Base-by-base conservation (phyloP, 2,329 filamentous ascomycete genomes). In the Fusarium subtropicale region DNA sequence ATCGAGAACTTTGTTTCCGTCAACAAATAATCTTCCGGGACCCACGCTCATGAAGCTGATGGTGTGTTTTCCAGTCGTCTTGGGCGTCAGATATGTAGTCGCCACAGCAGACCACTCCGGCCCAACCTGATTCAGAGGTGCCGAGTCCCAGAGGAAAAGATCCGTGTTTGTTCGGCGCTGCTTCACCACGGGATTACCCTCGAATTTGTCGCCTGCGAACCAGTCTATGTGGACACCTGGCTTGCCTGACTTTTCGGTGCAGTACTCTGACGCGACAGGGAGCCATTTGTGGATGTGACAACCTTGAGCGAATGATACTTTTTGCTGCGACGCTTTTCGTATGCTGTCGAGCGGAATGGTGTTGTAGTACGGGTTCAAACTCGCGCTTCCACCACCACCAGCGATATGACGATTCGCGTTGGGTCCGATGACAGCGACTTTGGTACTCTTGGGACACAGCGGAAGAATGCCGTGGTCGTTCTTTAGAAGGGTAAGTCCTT, bases 111-210 rank as follows among this genome's bases (percentile, higher is more conserved):
- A 91, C 84, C 88, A 91, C 56, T 88, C 84, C 0, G 87, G 87
- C 0, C 88, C 86, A 16, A 90, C 83, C 63, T 89, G 81, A 24
- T 83, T 81, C 18, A 86, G 76, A 8, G 89, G 90, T 1, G 88
- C 89, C 5, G 89, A 91, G 70, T 92, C 90, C 89, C 89, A 91
- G 3, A 92, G 82, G 81, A 90, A 91, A 2, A 91, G 83, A 74
- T 91, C 89, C 0, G 88, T 91, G 72, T 89, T 90, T 10, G 81
- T 84, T 66, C 89, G 85, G 52, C 84, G 83, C 74, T 91, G 88
- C 4, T 86, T 81, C 18, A 89, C 81, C 1, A 84, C 81, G 12
- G 89, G 86, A 24, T 81, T 76, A 3, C 88, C 88, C 59, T 87
- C 78, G 66, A 91, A 91, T 60, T 85, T 83, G 68, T 91, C 89